phyloP scores from a whole-genome alignment of 2,329 filamentous ascomycete genomes.

The Diplodia scrobiculata region DNA sequence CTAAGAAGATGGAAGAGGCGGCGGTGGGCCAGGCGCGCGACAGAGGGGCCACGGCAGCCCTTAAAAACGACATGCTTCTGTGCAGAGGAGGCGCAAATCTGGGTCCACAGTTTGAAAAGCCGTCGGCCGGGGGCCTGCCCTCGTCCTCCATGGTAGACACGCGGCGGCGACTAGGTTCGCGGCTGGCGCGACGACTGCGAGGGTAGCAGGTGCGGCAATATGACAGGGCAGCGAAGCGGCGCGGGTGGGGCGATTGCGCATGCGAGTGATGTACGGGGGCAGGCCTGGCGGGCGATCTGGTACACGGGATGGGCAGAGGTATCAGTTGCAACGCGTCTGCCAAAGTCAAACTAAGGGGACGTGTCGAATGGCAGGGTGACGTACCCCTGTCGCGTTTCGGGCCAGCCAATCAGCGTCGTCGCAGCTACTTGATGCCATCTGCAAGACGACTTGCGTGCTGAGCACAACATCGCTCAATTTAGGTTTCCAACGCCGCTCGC shows the following conservation, averaged over 20 bases:
- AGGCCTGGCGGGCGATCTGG: neutral
- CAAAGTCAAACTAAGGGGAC: constrained; percentile 7
- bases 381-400: constrained; percentile 2
- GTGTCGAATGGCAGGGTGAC: constrained; percentile 18
- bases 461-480: constrained; percentile 22
- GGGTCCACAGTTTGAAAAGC: neutral
- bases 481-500: neutral
- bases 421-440: constrained; percentile 22
- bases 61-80: constrained; percentile 18
- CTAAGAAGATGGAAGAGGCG: constrained; percentile 15
- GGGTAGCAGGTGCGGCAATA: neutral
- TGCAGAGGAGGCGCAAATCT: neutral
- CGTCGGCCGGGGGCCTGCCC: neutral
- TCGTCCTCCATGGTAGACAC: neutral
- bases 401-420: constrained; percentile 18
- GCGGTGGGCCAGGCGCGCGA: constrained; percentile 17
- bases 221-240: constrained; percentile 4
- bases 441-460: constrained; percentile 21
- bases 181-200: neutral
- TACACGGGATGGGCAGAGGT: constrained; percentile 1
- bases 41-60: constrained; percentile 3
- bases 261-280: neutral
- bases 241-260: constrained; percentile 7
- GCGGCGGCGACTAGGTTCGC: neutral
- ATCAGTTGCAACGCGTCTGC: constrained; percentile 1